Evolutionary conservation across 306 rosid species (phyloP).

Genomic region (Hippophae gyantsensis): DNA sequence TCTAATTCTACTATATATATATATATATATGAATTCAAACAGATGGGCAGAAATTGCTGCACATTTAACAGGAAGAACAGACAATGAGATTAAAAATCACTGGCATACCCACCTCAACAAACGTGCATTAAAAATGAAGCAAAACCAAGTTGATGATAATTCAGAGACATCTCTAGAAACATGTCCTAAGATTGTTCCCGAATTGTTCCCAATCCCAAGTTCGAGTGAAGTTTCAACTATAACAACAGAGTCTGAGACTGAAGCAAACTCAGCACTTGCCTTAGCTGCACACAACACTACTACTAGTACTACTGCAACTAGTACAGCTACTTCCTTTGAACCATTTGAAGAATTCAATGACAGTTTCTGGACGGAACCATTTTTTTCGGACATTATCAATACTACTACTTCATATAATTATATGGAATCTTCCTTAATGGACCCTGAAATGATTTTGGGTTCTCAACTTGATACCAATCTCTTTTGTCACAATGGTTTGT

Average conservation of each 20-base stretch:
- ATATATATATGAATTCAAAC: background rate
- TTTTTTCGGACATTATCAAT: conserved; percentile 22
- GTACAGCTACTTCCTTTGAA: conserved; percentile 7
- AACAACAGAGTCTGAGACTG: conserved; percentile 6
- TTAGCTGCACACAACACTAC: background rate
- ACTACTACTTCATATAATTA: conserved; percentile 1
- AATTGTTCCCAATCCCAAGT: conserved; percentile 9
- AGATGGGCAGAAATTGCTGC: conserved; percentile 74
- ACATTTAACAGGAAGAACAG: conserved; percentile 57
- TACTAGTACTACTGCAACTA: background rate
- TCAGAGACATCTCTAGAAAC: no score
- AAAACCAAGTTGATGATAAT: no score
- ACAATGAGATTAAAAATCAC: conserved; percentile 65
- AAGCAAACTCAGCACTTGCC: background rate
- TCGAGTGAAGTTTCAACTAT: conserved; percentile 18
- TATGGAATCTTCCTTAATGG: no score
- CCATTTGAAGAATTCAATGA: conserved; percentile 9
- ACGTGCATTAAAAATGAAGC: background rate
- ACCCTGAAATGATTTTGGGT: no score
- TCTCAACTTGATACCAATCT: no score
- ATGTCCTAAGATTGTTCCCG: no score
- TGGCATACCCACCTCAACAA: conserved; percentile 66
- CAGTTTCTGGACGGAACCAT: conserved; percentile 39
- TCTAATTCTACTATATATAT: background rate
- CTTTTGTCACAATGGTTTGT: no score